Evolutionary conservation across 352 stramenopile species (phyloP), one percentile per base, ranked within the genome.

Genomic region (Globisporangium orthogonon): DNA sequence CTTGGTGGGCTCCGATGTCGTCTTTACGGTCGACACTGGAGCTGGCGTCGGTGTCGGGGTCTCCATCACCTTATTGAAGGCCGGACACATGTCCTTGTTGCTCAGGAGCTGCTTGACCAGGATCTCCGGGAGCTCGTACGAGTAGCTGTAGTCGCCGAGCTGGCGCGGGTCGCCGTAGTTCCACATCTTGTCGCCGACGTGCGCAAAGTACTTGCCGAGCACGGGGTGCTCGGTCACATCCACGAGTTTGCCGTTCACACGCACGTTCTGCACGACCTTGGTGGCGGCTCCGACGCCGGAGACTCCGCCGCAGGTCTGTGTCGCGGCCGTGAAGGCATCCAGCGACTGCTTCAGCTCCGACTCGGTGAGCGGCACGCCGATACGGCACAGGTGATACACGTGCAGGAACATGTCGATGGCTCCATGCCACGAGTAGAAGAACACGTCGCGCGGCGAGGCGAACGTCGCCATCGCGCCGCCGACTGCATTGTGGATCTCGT

Each of bases 341-440:
- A 52, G 50, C 29, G 52, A 58, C 41, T 44, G 29, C 52, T 58
- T 31, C 41, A 58, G 41, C 17, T 83, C 66, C 2, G 69, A 58
- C 48, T 76, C 67, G 10, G 75, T 76, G 7, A 88, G 52, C 2
- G 62, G 70, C 15, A 76, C 70, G 11, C 70, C 73, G 47, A 89
- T 65, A 35, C 71, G 74, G 67, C 81, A 91, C 58, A 86, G 50
- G 49, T 86, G 75, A 63, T 86, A 88, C 57, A 80, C 70, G 47
- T 81, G 65, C 40, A 83, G 54, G 62, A 83, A 84, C 74, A 89
- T 87, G 62, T 91, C 81, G 33, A 91, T 60, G 2, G 77, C 62
- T 17, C 68, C 43, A 56, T 87, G 76, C 78, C 74, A 87, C 61
- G 78, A 87, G 62, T 78, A 91, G 67, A 84, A 91, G 28, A 89